These are phyloP conservation scores for Artemisia princeps DNA, from an alignment of 140 eudicot genomes.

Conservation along the genomic window DNA sequence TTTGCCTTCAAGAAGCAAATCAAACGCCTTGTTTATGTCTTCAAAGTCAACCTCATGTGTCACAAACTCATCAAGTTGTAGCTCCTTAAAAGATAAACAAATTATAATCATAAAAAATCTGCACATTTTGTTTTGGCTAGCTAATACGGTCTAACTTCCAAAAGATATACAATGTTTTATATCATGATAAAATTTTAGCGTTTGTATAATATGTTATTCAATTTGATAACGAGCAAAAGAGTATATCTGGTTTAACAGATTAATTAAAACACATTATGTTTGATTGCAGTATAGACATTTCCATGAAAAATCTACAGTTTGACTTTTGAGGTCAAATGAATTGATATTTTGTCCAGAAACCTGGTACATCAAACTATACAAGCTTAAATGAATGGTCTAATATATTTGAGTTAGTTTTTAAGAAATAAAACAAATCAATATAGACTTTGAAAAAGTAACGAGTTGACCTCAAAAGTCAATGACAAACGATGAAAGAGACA, in stretches of 20 bases:
- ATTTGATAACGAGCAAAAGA: too few species aligned
- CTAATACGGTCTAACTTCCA: too few species aligned
- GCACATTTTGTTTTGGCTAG: neutral
- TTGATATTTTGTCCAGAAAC: neutral
- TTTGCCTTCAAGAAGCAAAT: slow-evolving; percentile 31
- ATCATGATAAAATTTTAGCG: too few species aligned
- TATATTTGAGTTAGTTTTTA: neutral
- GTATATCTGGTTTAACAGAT: neutral
- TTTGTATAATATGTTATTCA: too few species aligned
- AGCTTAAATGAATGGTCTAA: neutral
- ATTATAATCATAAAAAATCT: neutral
- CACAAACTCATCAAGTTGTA: slow-evolving; percentile 24
- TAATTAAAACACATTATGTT: neutral
- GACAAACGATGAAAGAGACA: neutral
- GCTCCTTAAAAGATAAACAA: slow-evolving; percentile 11
- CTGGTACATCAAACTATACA: neutral
- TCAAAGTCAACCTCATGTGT: slow-evolving; percentile 24
- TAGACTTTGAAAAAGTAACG: neutral
- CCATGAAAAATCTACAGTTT: neutral
- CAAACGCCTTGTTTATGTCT: slow-evolving; percentile 31
- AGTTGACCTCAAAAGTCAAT: slow-evolving; percentile 21
- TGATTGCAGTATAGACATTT: neutral
- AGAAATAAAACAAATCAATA: neutral
- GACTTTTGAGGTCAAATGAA: slow-evolving; percentile 7
- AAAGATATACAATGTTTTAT: too few species aligned